A percentile compares a stretch with the other conserved stretches of the same genome.
Evolutionary conservation across 148 eudicot genomes (phyloP).

Genomic region (Vaccinium macrocarpon): DNA sequence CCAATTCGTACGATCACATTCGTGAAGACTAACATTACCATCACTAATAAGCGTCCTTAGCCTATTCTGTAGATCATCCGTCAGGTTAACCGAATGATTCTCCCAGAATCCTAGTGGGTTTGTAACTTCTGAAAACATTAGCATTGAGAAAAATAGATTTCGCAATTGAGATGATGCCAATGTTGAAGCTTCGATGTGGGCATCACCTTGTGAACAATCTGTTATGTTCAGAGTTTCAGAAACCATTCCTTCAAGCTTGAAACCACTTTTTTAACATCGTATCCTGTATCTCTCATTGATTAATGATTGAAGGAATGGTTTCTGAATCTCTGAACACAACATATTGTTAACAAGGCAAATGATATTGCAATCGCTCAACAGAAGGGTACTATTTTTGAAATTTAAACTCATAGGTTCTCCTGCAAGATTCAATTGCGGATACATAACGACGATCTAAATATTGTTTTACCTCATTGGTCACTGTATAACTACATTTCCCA

Average conservation of each 20-base stretch:
- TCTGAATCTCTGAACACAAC: not conserved
- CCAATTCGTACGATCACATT: not conserved
- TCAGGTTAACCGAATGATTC: not conserved
- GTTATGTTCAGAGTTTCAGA: not conserved
- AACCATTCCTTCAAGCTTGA: no score
- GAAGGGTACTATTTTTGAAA: no score
- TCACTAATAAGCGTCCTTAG: not conserved
- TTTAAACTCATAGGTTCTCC: no score
- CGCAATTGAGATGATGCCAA: not conserved
- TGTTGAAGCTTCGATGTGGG: not conserved
- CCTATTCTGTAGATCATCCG: not conserved
- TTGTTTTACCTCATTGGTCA: no score
- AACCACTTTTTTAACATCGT: no score
- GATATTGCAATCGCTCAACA: not conserved
- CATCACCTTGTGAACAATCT: not conserved
- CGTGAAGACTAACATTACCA: not conserved
- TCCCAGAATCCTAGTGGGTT: no score
- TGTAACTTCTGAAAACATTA: conserved; percentile 3
- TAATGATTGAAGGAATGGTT: no score
- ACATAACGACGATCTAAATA: no score
- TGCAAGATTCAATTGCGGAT: no score
- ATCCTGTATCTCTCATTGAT: no score
- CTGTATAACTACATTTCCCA: no score
- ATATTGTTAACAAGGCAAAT: not conserved
- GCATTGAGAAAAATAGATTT: conserved; percentile 4